Conservation (phyloP, 441 rosid species). For the Brassica hybrid region DNA sequence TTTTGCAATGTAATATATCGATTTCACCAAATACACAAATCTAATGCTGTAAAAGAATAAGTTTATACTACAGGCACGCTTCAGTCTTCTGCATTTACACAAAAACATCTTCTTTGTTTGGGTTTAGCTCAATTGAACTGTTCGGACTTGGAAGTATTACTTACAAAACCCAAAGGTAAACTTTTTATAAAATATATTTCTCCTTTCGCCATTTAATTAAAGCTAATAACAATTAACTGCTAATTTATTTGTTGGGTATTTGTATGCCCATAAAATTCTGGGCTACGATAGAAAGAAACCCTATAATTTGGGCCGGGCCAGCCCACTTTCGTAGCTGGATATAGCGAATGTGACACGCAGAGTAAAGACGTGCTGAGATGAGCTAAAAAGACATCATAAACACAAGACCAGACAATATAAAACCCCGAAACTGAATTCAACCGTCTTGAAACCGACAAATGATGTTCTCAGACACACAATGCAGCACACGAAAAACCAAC, state of each 20-base stretch:
- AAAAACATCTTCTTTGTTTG: background rate
- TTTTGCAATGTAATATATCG: no score
- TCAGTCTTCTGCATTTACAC: background rate
- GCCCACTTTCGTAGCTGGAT: background rate
- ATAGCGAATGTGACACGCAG: background rate
- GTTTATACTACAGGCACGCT: no score
- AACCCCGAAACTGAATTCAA: conserved; percentile 14
- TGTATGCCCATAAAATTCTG: background rate
- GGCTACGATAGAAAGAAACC: background rate
- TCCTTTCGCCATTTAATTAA: background rate
- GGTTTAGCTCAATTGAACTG: conserved; percentile 47
- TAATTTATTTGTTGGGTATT: background rate
- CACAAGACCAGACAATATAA: conserved; percentile 6
- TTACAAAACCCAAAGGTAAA: background rate
- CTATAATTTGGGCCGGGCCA: background rate
- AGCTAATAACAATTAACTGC: background rate
- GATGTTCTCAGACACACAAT: conserved; percentile 4
- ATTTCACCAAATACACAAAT: no score
- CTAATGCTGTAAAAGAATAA: no score
- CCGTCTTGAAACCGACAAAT: conserved; percentile 25
- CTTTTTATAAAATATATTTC: background rate
- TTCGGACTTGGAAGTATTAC: no score
- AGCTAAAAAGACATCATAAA: background rate
- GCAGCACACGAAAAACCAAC: conserved; percentile 21
- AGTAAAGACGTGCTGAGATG: background rate